These are phyloP conservation scores for Nicotiana sylvestris DNA, from an alignment of 257 asterid genomes.

Conservation along the genomic window DNA sequence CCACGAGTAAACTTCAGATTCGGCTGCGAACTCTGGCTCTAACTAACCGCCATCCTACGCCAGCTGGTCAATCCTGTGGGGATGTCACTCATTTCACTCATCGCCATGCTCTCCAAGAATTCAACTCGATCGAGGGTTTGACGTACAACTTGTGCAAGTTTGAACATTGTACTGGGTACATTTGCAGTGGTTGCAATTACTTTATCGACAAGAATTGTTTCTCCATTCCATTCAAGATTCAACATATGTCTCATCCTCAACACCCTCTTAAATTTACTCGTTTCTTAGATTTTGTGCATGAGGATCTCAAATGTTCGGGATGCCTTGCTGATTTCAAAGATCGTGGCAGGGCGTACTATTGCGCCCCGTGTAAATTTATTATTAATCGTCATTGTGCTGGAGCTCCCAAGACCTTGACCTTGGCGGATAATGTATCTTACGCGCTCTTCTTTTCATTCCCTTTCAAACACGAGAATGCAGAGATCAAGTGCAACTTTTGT, in stretches of 20 bases:
- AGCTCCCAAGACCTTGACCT: not conserved
- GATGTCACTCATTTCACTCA: not conserved
- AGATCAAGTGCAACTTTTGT: not conserved
- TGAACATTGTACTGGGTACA: not conserved
- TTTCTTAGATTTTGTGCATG: not conserved
- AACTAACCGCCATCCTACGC: not conserved
- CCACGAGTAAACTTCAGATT: not conserved
- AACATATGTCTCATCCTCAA: not conserved
- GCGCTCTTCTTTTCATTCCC: not conserved
- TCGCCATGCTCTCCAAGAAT: not conserved
- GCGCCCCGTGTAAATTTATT: not conserved
- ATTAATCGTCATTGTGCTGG: not conserved
- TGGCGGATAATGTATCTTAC: not conserved
- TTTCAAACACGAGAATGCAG: not conserved
- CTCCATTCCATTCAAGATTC: not conserved
- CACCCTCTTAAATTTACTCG: not conserved
- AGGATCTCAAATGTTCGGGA: not conserved
- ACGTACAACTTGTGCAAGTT: not conserved
- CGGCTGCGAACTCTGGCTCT: not conserved
- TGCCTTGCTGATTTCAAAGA: not conserved
- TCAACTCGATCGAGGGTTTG: too few relatives aligned
- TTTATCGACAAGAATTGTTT: too few relatives aligned
- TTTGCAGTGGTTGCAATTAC: not conserved
- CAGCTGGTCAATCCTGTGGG: too few relatives aligned
- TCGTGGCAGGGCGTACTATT: not conserved